A percentile compares a stretch with the other conserved stretches of the same genome.
Evolutionary conservation across 2,329 filamentous ascomycete genomes (phyloP).

Genomic region (Aspergillus brasiliensis): DNA sequence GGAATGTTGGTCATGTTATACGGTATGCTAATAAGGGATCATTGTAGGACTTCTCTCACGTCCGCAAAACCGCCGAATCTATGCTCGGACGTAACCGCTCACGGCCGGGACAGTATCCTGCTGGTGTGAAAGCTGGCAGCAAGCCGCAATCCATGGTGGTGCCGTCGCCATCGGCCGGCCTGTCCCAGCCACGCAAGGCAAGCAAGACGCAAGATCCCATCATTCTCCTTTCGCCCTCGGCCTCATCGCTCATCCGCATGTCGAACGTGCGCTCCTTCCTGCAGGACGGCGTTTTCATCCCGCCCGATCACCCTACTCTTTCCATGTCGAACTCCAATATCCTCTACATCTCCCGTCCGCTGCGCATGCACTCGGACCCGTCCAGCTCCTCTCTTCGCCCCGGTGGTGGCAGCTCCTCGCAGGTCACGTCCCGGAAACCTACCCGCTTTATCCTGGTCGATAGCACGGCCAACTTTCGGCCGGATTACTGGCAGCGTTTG

Average conservation of each 20-base stretch:
- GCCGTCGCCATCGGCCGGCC: slow-evolving; percentile 40
- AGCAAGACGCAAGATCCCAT: slow-evolving; percentile 72
- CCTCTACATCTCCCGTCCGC: slow-evolving; percentile 77
- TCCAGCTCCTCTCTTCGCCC: slow-evolving; percentile 29
- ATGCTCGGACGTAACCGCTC: slow-evolving; percentile 65
- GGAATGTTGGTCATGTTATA: background rate
- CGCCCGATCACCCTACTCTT: slow-evolving; percentile 65
- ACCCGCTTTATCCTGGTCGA: slow-evolving; percentile 96
- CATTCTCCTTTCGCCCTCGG: slow-evolving; percentile 93
- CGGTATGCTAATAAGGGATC: slow-evolving; percentile 2
- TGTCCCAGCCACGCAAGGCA: slow-evolving; percentile 44
- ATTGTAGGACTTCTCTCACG: slow-evolving; percentile 83
- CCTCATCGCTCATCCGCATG: slow-evolving; percentile 90
- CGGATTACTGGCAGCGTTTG: slow-evolving; percentile 94
- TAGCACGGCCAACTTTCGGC: slow-evolving; percentile 90
- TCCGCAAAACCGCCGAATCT: slow-evolving; percentile 79
- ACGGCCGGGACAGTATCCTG: slow-evolving; percentile 39
- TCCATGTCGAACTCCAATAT: slow-evolving; percentile 71
- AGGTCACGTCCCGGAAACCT: slow-evolving; percentile 54
- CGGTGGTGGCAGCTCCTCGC: slow-evolving; percentile 57
- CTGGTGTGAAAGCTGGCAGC: slow-evolving; percentile 36
- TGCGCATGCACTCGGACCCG: slow-evolving; percentile 58
- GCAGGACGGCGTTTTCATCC: slow-evolving; percentile 77
- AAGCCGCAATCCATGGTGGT: slow-evolving; percentile 34
- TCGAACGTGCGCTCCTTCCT: slow-evolving; percentile 96